Evolutionary conservation across 345 rosid species (phyloP).

Genomic region (Linum trigynum): DNA sequence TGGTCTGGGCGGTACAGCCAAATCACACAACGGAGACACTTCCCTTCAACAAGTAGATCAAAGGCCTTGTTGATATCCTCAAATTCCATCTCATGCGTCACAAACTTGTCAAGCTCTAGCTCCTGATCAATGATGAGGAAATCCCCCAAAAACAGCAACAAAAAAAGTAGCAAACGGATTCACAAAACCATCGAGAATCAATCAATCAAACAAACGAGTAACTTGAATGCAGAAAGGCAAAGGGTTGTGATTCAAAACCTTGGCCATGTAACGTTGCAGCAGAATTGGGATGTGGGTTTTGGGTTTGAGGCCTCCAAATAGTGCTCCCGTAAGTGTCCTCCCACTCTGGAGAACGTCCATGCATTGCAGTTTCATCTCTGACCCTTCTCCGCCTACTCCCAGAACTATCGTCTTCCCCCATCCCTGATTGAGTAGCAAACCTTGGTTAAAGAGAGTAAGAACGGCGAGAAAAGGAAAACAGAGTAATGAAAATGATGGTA

Average conservation of each 20-base stretch:
- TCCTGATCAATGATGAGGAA: neutral
- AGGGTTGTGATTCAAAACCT: constrained; percentile 20
- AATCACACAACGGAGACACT: neutral
- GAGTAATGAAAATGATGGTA: no score
- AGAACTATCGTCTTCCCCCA: constrained; percentile 81
- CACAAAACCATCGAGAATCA: no score
- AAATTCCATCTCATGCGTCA: neutral
- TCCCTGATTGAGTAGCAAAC: constrained; percentile 34
- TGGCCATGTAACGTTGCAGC: constrained; percentile 48
- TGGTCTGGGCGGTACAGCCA: neutral
- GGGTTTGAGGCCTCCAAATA: constrained; percentile 80
- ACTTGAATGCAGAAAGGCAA: no score
- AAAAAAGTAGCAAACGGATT: no score
- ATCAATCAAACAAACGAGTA: no score
- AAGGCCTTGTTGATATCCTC: neutral
- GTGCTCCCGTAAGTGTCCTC: constrained; percentile 45
- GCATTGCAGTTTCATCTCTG: constrained; percentile 40
- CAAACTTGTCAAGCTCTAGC: neutral
- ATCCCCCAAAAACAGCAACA: no score
- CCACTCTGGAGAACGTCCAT: constrained; percentile 49
- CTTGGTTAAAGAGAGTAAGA: neutral
- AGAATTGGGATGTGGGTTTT: constrained; percentile 72
- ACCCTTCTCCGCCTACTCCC: constrained; percentile 69
- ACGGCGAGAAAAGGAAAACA: neutral
- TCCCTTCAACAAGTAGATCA: neutral